Conservation (phyloP, 1,284 basidiomycete genomes). For the Pseudozyma thailandica region DNA sequence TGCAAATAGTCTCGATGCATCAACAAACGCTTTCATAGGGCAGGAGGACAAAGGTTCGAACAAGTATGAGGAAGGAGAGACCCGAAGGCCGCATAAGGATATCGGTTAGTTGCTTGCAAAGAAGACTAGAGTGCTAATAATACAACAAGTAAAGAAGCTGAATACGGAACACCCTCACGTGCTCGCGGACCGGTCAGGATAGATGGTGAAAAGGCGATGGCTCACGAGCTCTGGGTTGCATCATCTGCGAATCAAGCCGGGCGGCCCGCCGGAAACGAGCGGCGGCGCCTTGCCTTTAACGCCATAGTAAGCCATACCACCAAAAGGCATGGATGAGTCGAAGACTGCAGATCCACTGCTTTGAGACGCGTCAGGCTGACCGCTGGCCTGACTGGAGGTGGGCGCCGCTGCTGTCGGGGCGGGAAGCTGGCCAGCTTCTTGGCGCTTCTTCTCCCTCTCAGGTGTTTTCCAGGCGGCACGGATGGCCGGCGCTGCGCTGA, state of each 20-base stretch:
- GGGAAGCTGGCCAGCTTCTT: constrained; percentile 27
- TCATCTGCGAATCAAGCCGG: constrained; percentile 33
- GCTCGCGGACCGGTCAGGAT: too few relatives aligned
- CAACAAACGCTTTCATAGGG: too few relatives aligned
- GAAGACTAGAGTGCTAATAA: constrained; percentile 17
- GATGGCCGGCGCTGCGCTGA: constrained; percentile 51
- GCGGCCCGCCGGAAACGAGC: constrained; percentile 25
- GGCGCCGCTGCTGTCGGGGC: constrained; percentile 3
- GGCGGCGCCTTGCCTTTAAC: constrained; percentile 45
- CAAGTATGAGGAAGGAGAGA: too few relatives aligned
- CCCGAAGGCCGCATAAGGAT: background rate
- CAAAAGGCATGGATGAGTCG: constrained; percentile 28
- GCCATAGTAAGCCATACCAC: constrained; percentile 47
- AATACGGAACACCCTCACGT: too few relatives aligned
- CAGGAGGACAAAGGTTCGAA: too few relatives aligned
- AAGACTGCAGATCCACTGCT: constrained; percentile 5
- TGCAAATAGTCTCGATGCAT: too few relatives aligned
- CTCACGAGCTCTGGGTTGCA: too few relatives aligned
- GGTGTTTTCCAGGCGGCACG: constrained; percentile 59
- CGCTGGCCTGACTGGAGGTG: background rate
- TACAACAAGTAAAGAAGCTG: constrained; percentile 20
- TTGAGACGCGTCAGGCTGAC: constrained; percentile 1
- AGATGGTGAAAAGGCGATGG: background rate
- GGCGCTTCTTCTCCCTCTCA: constrained; percentile 38
- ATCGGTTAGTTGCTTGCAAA: background rate